Percentiles rank a stretch among this genome's conserved stretches.
Evolutionary conservation across 805 yeast genomes (phyloP).

Genomic region (Lachancea lanzarotensis): DNA sequence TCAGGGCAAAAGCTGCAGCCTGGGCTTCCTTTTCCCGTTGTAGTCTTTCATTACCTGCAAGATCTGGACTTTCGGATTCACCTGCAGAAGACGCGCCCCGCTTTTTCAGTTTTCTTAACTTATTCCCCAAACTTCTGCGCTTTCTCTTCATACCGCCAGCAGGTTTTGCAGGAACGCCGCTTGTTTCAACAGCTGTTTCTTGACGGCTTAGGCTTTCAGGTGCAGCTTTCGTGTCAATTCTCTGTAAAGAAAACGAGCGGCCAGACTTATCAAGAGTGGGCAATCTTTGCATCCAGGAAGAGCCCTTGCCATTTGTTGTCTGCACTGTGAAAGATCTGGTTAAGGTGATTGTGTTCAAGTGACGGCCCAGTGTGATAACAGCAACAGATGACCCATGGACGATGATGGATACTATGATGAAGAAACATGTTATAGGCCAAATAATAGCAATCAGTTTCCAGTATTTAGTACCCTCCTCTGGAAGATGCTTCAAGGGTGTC

Average conservation of each 20-base stretch:
- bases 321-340: conserved; percentile 82
- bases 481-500: conserved; percentile 50
- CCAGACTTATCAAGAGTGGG: conserved; percentile 66
- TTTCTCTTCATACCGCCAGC: conserved; percentile 68
- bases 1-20: conserved; percentile 38
- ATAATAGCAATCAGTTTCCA: conserved; percentile 55
- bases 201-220: conserved; percentile 23
- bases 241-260: conserved; percentile 71
- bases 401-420: conserved; percentile 72
- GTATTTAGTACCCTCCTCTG: conserved; percentile 42
- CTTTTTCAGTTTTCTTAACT: conserved; percentile 20
- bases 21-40: conserved; percentile 39
- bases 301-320: conserved; percentile 50
- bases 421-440: conserved; percentile 81
- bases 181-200: conserved; percentile 49
- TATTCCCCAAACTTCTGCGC: conserved; percentile 30
- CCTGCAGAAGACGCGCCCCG: conserved; percentile 6
- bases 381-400: conserved; percentile 93
- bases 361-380: conserved; percentile 65
- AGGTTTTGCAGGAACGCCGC: conserved; percentile 59
- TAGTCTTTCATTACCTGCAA: conserved; percentile 32
- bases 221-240: conserved; percentile 64
- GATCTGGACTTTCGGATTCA: conserved; percentile 15
- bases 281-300: conserved; percentile 78
- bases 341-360: conserved; percentile 85